Percentiles rank a stretch among this genome's conserved stretches.
These are phyloP conservation scores for Macrocybe gigantea DNA, from an alignment of 768 basidiomycete genomes.

Conservation along the genomic window DNA sequence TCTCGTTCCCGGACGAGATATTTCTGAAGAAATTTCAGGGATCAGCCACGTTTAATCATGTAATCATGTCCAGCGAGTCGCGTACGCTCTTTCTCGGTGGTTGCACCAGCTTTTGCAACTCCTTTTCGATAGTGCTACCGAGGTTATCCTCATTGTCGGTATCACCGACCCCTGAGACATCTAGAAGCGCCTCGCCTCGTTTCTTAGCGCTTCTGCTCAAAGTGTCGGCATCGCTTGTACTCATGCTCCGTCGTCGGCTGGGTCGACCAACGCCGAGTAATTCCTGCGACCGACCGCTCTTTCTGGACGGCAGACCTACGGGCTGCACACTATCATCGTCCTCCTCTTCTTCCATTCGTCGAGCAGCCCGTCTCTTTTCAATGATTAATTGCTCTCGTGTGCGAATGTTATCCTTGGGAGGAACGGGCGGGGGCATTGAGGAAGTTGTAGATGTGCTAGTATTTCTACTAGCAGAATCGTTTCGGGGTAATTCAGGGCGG, in stretches of 20 bases:
- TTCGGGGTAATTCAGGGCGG: conserved; percentile 43
- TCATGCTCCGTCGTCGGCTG: conserved; percentile 65
- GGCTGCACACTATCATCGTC: conserved; percentile 21
- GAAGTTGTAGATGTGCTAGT: conserved; percentile 36
- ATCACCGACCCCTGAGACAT: conserved; percentile 26
- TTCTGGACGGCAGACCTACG: conserved; percentile 1
- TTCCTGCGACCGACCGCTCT: conserved; percentile 10
- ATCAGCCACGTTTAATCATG: too few relatives aligned
- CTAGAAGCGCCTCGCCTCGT: conserved; percentile 30
- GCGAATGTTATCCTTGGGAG: conserved; percentile 63
- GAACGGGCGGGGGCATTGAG: conserved; percentile 41
- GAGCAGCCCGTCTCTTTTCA: conserved; percentile 61
- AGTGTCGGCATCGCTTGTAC: conserved; percentile 67
- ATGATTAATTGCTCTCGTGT: conserved; percentile 63
- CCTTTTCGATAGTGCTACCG: conserved; percentile 67
- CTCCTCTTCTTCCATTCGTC: conserved; percentile 47
- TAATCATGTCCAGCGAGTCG: too few relatives aligned
- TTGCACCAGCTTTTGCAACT: conserved; percentile 60
- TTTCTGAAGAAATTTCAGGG: conserved; percentile 35
- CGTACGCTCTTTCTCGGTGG: conserved; percentile 11
- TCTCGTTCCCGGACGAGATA: conserved; percentile 81
- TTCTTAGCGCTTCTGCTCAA: conserved; percentile 27
- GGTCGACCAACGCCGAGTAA: conserved; percentile 41
- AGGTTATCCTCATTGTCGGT: conserved; percentile 41
- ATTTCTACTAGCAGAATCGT: conserved; percentile 32